These are phyloP conservation scores for Trichophyton benhamiae DNA, from an alignment of 2,329 filamentous ascomycete species.

Conservation along the genomic window DNA sequence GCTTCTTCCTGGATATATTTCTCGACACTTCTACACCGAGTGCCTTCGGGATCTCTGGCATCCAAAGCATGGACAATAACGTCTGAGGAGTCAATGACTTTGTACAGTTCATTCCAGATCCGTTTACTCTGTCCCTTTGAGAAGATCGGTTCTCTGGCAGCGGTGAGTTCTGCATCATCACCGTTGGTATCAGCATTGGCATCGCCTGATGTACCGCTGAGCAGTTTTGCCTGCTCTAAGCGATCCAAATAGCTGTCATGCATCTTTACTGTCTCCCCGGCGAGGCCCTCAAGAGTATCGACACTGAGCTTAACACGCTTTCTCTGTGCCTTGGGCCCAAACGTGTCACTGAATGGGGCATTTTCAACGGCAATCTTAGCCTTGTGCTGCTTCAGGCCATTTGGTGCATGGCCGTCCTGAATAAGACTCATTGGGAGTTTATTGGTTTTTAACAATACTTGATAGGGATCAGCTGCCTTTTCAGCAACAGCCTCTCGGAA, in stretches of 20 bases:
- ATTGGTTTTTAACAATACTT: slow-evolving; percentile 90
- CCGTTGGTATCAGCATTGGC: slow-evolving; percentile 40
- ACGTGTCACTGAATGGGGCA: slow-evolving; percentile 73
- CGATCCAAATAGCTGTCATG: slow-evolving; percentile 72
- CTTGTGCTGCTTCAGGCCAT: slow-evolving; percentile 81
- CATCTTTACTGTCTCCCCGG: slow-evolving; percentile 64
- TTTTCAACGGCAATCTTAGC: slow-evolving; percentile 90
- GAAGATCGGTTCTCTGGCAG: slow-evolving; percentile 76
- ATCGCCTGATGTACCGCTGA: slow-evolving; percentile 57
- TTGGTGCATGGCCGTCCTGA: slow-evolving; percentile 60
- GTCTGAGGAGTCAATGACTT: slow-evolving; percentile 90
- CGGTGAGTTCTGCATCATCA: slow-evolving; percentile 39
- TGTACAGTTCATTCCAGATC: slow-evolving; percentile 94
- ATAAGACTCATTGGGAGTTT: slow-evolving; percentile 95
- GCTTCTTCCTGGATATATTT: slow-evolving; percentile 90
- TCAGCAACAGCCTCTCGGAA: slow-evolving; percentile 90
- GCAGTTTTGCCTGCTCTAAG: slow-evolving; percentile 61
- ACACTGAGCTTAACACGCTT: slow-evolving; percentile 86
- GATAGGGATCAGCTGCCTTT: slow-evolving; percentile 79
- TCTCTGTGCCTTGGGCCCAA: slow-evolving; percentile 83
- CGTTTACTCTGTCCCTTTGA: slow-evolving; percentile 89
- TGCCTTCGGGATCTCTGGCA: slow-evolving; percentile 78
- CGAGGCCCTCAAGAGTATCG: slow-evolving; percentile 68
- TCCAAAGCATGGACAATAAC: slow-evolving; percentile 93
- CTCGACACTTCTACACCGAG: slow-evolving; percentile 76